Evolutionary conservation across 192 early-diverging fungal species (phyloP).

Genomic region (Gonapodya sp.): DNA sequence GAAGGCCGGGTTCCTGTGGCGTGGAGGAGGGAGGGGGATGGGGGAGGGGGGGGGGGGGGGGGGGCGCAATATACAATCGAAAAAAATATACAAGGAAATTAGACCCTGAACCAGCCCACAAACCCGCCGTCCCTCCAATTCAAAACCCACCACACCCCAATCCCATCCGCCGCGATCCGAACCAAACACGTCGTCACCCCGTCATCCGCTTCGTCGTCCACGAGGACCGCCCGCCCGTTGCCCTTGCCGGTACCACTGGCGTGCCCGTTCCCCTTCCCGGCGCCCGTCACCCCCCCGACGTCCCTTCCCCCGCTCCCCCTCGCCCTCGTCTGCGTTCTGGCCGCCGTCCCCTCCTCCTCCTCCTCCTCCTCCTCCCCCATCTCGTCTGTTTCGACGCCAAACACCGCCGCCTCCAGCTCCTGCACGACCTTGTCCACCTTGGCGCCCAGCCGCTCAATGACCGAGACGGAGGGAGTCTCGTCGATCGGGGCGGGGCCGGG

Average conservation of each 20-base stretch:
- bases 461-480: background rate
- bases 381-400: background rate
- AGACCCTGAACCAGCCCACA: background rate
- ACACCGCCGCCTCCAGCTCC: background rate
- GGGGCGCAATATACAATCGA: too few relatives aligned
- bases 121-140: background rate
- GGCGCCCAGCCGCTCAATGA: background rate
- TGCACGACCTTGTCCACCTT: background rate
- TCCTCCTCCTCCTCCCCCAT: background rate
- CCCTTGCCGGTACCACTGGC: background rate
- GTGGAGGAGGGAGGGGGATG: too few relatives aligned
- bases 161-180: slow-evolving; percentile 70
- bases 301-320: background rate
- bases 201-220: background rate
- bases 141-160: slow-evolving; percentile 61
- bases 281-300: background rate
- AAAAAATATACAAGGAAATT: background rate
- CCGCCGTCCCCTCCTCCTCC: background rate
- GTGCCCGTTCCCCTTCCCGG: background rate
- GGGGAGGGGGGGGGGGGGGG: too few relatives aligned
- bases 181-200: slow-evolving; percentile 29
- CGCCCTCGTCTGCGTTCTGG: background rate
- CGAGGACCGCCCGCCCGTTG: background rate
- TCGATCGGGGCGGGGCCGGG: background rate
- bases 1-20: slow-evolving; percentile 82